A percentile compares a stretch with the other conserved stretches of the same genome.
phyloP scores from a whole-genome alignment of 495 filamentous ascomycete species.

The Hypoxylon crocopeplum region DNA sequence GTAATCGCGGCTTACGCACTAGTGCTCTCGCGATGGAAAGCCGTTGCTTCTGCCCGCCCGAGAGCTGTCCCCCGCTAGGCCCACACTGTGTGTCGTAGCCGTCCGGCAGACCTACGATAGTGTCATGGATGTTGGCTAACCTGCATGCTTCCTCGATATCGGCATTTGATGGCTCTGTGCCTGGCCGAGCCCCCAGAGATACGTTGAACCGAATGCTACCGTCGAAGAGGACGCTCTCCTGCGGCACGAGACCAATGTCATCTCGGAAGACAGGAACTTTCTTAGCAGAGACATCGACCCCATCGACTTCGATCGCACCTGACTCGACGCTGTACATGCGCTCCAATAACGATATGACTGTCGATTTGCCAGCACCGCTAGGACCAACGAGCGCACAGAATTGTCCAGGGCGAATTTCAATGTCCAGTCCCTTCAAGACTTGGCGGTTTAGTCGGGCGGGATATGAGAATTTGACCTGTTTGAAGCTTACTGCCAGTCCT shows the following conservation, averaged over 20 bases:
- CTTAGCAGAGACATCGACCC: slow-evolving; percentile 50
- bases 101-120: slow-evolving; percentile 61
- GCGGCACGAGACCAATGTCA: slow-evolving; percentile 60
- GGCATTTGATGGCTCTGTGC: slow-evolving; percentile 48
- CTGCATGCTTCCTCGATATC: slow-evolving; percentile 65
- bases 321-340: slow-evolving; percentile 56
- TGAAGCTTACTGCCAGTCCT: slow-evolving; percentile 58
- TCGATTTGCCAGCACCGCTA: slow-evolving; percentile 68
- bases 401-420: slow-evolving; percentile 63
- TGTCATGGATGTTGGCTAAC: slow-evolving; percentile 66
- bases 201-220: slow-evolving; percentile 64
- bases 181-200: slow-evolving; percentile 53
- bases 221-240: slow-evolving; percentile 62
- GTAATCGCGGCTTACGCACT: slow-evolving; percentile 77
- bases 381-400: slow-evolving; percentile 68
- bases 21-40: slow-evolving; percentile 79
- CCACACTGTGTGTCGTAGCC: slow-evolving; percentile 69
- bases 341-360: slow-evolving; percentile 65
- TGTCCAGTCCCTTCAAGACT: slow-evolving; percentile 59
- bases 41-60: slow-evolving; percentile 69
- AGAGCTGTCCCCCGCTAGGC: slow-evolving; percentile 55
- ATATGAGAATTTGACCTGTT: slow-evolving; percentile 64
- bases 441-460: slow-evolving; percentile 62
- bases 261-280: slow-evolving; percentile 58
- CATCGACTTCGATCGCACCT: slow-evolving; percentile 47